Percentiles rank a stretch among this genome's conserved stretches.
Conservation (phyloP, 371 early-diverging fungal genomes). For the Smittium mucronatum region DNA sequence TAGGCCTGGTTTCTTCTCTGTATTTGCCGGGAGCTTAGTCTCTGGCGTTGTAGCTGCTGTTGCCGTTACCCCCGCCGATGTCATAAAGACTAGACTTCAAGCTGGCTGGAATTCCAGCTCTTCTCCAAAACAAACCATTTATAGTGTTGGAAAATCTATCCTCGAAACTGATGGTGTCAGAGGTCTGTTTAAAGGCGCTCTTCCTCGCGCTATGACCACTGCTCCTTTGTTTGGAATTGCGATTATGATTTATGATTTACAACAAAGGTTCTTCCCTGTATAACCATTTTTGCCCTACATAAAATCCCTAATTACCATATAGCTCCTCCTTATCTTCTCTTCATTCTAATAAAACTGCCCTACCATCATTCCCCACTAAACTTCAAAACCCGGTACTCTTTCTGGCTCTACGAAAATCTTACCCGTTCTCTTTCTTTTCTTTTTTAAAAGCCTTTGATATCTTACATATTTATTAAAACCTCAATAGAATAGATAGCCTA, state of each 20-base stretch:
- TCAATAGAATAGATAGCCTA: no score
- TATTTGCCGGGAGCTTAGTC: constrained; percentile 33
- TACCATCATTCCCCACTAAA: no score
- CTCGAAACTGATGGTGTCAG: constrained; percentile 28
- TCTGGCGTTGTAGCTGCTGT: constrained; percentile 37
- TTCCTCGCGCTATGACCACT: constrained; percentile 33
- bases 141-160: constrained; percentile 26
- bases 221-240: constrained; percentile 68
- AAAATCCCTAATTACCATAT: no score
- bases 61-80: constrained; percentile 38
- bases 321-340: no score
- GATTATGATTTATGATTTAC: constrained; percentile 50
- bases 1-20: constrained; percentile 5
- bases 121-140: constrained; percentile 14
- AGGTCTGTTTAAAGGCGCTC: constrained; percentile 36
- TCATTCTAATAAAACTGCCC: no score
- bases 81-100: constrained; percentile 39
- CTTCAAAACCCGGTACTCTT: no score
- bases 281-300: no score
- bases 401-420: no score
- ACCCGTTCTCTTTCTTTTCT: no score
- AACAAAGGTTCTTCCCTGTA: constrained; percentile 28
- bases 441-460: no score
- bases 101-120: constrained; percentile 23
- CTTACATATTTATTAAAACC: no score